Evolutionary conservation across 2,329 filamentous ascomycete species (phyloP).

Genomic region (Aspergillus terreus): DNA sequence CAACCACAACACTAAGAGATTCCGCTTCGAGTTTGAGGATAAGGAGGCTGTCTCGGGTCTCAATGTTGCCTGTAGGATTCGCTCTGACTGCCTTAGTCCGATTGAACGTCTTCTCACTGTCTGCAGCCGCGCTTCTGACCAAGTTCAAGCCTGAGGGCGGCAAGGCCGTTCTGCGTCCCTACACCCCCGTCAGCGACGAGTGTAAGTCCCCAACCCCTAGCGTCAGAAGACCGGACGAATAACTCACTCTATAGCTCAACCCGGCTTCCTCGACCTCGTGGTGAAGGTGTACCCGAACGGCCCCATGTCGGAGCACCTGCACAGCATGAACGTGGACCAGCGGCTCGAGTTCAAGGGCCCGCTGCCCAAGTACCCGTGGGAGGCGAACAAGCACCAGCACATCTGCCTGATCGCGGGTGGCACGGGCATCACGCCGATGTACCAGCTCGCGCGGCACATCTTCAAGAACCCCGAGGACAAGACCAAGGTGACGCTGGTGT

Average conservation of each 20-base stretch:
- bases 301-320: constrained; percentile 86
- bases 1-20: constrained; percentile 92
- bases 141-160: constrained; percentile 83
- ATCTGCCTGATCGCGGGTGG: constrained; percentile 71
- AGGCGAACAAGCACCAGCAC: constrained; percentile 88
- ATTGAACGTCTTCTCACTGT: neutral
- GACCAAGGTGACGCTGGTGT: constrained; percentile 95
- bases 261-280: constrained; percentile 81
- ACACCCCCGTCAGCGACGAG: constrained; percentile 89
- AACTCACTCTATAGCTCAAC: constrained; percentile 52
- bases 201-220: constrained; percentile 40
- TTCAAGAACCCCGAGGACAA: constrained; percentile 96
- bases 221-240: neutral
- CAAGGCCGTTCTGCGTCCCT: constrained; percentile 86
- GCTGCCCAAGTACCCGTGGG: constrained; percentile 88
- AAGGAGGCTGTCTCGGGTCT: constrained; percentile 80
- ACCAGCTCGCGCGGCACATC: constrained; percentile 84
- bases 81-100: no score
- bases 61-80: constrained; percentile 63
- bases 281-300: constrained; percentile 90
- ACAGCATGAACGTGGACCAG: constrained; percentile 77
- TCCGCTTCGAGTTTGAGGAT: constrained; percentile 84
- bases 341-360: constrained; percentile 90
- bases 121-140: constrained; percentile 72
- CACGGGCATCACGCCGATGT: constrained; percentile 97